A percentile compares a stretch with the other conserved stretches of the same genome.
Evolutionary conservation across 2,329 filamentous ascomycete genomes (phyloP).

Genomic region (Colletotrichum australisinense): DNA sequence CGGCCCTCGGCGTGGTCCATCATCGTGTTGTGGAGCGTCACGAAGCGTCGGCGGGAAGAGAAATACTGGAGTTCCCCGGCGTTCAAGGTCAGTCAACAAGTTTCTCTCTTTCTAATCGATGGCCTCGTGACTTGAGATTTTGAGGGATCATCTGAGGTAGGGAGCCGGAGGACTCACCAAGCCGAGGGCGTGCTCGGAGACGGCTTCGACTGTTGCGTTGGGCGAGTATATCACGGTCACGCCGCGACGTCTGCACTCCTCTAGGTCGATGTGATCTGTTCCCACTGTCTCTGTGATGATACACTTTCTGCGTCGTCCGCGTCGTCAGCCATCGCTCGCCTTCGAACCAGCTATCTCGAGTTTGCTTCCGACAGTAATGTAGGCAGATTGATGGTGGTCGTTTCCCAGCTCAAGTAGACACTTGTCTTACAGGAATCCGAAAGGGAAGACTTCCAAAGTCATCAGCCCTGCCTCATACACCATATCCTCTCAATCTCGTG

Average conservation of each 20-base stretch:
- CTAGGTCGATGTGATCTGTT: constrained; percentile 40
- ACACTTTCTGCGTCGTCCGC: constrained; percentile 35
- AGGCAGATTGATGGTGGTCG: background rate
- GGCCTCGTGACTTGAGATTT: too few species aligned
- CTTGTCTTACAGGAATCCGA: too few species aligned
- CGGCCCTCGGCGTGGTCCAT: constrained; percentile 20
- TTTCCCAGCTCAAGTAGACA: background rate
- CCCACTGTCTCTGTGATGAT: constrained; percentile 40
- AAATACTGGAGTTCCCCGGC: constrained; percentile 34
- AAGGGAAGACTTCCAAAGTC: too few species aligned
- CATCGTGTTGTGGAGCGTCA: constrained; percentile 38
- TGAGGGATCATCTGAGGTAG: background rate
- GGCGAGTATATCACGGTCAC: constrained; percentile 40
- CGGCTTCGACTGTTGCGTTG: constrained; percentile 37
- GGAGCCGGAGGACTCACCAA: constrained; percentile 25
- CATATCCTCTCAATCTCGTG: too few species aligned
- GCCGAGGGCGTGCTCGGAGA: constrained; percentile 40
- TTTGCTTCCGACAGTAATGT: background rate
- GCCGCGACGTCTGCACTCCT: constrained; percentile 36
- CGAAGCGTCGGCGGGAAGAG: constrained; percentile 37
- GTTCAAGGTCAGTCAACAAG: background rate
- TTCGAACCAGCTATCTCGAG: background rate
- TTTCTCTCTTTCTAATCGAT: background rate
- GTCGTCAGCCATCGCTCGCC: background rate
- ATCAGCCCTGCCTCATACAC: too few species aligned